A percentile compares a stretch with the other conserved stretches of the same genome.
Evolutionary conservation across 129 eudicot genomes (phyloP).

Genomic region (Heracleum sosnowskyi): DNA sequence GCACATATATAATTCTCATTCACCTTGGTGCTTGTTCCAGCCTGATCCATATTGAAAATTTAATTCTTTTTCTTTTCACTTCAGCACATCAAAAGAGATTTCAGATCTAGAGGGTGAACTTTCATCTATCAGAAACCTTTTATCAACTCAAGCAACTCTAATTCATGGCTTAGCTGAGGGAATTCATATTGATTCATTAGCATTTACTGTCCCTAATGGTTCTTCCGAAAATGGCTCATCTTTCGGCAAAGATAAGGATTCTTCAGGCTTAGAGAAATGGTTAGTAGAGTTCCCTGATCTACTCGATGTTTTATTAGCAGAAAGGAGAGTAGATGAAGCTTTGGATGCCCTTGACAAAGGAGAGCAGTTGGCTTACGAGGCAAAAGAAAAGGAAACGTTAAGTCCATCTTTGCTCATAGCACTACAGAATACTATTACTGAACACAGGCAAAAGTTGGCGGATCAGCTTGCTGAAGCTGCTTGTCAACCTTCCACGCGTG

Average conservation of each 20-base stretch:
- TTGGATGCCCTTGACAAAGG: slow-evolving; percentile 81
- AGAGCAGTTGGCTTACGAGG: slow-evolving; percentile 66
- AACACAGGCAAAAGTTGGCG: slow-evolving; percentile 79
- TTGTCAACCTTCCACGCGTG: slow-evolving; percentile 97
- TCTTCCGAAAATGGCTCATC: slow-evolving; percentile 34
- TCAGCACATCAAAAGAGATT: slow-evolving; percentile 99
- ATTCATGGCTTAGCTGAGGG: slow-evolving; percentile 94
- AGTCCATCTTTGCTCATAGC: slow-evolving; percentile 43
- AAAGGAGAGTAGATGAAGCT: slow-evolving; percentile 96
- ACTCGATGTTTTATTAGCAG: slow-evolving; percentile 92
- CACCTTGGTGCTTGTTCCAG: neutral
- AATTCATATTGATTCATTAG: slow-evolving; percentile 58
- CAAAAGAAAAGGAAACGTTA: slow-evolving; percentile 54
- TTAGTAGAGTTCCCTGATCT: slow-evolving; percentile 82
- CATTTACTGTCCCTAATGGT: slow-evolving; percentile 46
- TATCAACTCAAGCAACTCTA: slow-evolving; percentile 89
- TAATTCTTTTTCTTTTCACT: neutral
- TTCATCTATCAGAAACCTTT: slow-evolving; percentile 89
- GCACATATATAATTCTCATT: neutral
- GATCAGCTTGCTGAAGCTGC: slow-evolving; percentile 99
- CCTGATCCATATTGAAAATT: neutral
- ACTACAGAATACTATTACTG: slow-evolving; percentile 53
- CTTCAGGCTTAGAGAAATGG: slow-evolving; percentile 88
- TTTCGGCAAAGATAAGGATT: slow-evolving; percentile 51
- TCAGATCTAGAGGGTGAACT: slow-evolving; percentile 99